These are phyloP conservation scores for Xanthoconium separans DNA, from an alignment of 1,284 basidiomycete genomes.

Conservation along the genomic window DNA sequence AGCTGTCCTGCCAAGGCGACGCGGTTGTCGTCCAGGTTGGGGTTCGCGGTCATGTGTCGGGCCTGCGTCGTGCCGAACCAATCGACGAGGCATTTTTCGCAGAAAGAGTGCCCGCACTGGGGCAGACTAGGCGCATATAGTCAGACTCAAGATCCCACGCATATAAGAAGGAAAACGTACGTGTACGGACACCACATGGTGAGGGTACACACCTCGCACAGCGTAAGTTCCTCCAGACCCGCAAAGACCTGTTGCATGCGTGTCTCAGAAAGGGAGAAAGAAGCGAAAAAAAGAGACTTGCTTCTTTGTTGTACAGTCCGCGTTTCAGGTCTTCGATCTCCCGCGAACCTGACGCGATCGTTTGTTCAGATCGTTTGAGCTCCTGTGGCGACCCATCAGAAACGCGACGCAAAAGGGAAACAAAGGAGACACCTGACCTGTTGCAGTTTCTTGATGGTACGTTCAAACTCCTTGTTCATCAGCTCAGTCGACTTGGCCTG, in stretches of 20 bases:
- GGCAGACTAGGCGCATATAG: constrained; percentile 42
- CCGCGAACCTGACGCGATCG: constrained; percentile 8
- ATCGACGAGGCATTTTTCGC: constrained; percentile 57
- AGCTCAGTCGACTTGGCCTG: background rate
- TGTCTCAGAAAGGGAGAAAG: background rate
- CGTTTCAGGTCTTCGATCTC: constrained; percentile 25
- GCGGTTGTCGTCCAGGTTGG: constrained; percentile 40
- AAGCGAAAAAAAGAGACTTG: background rate
- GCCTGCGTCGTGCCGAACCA: constrained; percentile 60
- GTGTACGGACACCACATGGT: constrained; percentile 64
- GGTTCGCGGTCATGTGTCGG: constrained; percentile 48
- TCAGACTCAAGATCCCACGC: constrained; percentile 1
- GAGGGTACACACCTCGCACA: constrained; percentile 61
- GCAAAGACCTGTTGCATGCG: constrained; percentile 15
- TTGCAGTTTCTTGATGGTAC: constrained; percentile 21
- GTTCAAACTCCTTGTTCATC: constrained; percentile 13
- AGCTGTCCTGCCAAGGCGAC: constrained; percentile 20
- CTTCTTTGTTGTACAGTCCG: constrained; percentile 8
- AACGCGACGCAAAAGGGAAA: background rate
- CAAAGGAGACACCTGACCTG: constrained; percentile 14
- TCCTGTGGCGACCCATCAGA: constrained; percentile 11
- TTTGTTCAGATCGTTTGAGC: constrained; percentile 10
- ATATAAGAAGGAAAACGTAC: constrained; percentile 39
- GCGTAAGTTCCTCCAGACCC: constrained; percentile 50
- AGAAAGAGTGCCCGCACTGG: constrained; percentile 71